These are phyloP conservation scores for Erythrobasidium hasegawianum DNA, from an alignment of 1,284 basidiomycete genomes.

Conservation along the genomic window DNA sequence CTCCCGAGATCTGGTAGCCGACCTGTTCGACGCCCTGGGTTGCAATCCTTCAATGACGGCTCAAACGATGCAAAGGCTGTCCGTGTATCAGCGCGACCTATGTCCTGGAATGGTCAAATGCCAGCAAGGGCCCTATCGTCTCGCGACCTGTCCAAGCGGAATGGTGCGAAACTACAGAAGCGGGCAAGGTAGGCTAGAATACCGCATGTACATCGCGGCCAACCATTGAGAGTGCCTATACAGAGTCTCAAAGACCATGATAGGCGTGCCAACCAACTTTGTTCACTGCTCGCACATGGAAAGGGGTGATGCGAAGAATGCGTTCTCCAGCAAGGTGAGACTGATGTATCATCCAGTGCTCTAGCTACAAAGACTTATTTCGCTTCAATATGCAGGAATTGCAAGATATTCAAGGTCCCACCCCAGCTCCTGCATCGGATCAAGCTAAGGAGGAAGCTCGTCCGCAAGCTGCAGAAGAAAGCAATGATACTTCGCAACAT, in stretches of 20 bases:
- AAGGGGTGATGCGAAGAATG: conserved; percentile 17
- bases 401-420: neutral
- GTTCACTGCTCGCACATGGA: conserved; percentile 15
- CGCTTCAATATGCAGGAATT: neutral
- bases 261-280: conserved; percentile 3
- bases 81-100: neutral
- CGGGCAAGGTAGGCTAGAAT: conserved; percentile 4
- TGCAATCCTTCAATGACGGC: neutral
- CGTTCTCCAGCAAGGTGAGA: neutral
- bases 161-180: conserved; percentile 26
- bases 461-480: neutral
- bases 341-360: too few relatives aligned
- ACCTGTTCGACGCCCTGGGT: neutral
- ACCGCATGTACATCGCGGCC: neutral
- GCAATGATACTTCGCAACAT: neutral
- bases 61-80: neutral
- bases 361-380: neutral
- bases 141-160: conserved; percentile 14
- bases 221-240: too few relatives aligned
- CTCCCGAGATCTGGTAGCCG: neutral
- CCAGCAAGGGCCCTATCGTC: neutral
- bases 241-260: conserved; percentile 18
- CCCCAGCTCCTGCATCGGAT: neutral
- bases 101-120: neutral
- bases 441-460: neutral